Evolutionary conservation across 129 eudicot genomes (phyloP), one percentile per base, ranked within the genome.

Genomic region (Flaveria sonorensis): DNA sequence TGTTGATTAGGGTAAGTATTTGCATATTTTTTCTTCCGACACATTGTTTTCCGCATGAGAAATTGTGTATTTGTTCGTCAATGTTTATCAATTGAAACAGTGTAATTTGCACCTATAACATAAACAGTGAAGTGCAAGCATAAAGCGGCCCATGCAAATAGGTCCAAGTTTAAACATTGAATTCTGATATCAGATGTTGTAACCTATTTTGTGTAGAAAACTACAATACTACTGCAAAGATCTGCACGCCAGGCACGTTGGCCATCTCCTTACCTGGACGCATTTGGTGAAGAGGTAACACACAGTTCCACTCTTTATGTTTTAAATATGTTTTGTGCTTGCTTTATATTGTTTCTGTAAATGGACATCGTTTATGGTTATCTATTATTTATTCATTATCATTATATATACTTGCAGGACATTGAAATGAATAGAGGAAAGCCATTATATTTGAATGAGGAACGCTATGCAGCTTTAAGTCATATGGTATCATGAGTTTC

Each of bases 241-340:
- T 86, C 92, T 65, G 93, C 88, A 50, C 97, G 99, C 59, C 99
- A 89, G 73, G 96, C 99, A 72, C 92, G 88, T 48, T 94, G 99
- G 99, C 96, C 97, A 32, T 94, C 99, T 48, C 99, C 90, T 3
- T 94, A 94, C 84, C 84, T 94, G 83, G 99, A 94, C 81, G 80
- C 88, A 66, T 94, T 67, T 73, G 99, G 99, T 56, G 99, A 94
- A 91, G 99, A 94, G 97, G 99, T 91, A 89, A 81, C 30, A 47
- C 16, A 66, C 42, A 14, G 12, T 67, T 56, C 10, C 24, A 39
- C 16, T 47, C n/a, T 28, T 26, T 24, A 28, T 6, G 13, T 16
- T 56, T 77, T 52, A 39, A 36, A 16, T 39, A 64, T 52, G 14
- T 15, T 64, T 64, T 65, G 14, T 52, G 28, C 68, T 21, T 77